Evolutionary conservation across 1,284 basidiomycete species (phyloP).

Genomic region (Ceratorhiza oryzae-sativae): DNA sequence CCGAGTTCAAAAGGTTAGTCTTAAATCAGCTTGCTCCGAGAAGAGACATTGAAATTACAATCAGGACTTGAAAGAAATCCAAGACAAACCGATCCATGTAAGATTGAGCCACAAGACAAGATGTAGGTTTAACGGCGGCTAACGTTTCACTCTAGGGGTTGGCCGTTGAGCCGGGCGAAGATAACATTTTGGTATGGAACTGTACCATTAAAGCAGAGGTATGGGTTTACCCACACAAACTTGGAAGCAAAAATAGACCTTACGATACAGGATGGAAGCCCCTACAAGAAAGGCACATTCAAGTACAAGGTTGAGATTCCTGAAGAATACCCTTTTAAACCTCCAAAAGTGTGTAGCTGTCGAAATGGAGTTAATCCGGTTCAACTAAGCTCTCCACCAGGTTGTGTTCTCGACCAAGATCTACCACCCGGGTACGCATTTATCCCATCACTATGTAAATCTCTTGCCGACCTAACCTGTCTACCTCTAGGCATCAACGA

Average conservation of each 20-base stretch:
- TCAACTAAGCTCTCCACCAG: constrained; percentile 53
- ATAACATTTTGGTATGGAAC: constrained; percentile 80
- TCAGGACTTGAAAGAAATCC: constrained; percentile 54
- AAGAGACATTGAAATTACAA: not conserved
- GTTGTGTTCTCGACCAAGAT: constrained; percentile 87
- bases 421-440: constrained; percentile 80
- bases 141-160: constrained; percentile 57
- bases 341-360: constrained; percentile 68
- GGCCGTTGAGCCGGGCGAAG: constrained; percentile 68
- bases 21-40: not conserved
- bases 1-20: constrained; percentile 18
- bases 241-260: not conserved
- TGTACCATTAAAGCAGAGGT: constrained; percentile 80
- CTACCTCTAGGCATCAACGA: constrained; percentile 64
- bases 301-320: constrained; percentile 75
- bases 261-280: constrained; percentile 67
- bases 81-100: constrained; percentile 67
- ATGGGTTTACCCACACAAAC: constrained; percentile 41
- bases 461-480: not conserved
- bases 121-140: not conserved
- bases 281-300: constrained; percentile 87
- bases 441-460: not conserved
- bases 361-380: not conserved
- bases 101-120: constrained; percentile 40
- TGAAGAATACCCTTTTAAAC: constrained; percentile 87